Evolutionary conservation across 1,284 basidiomycete genomes (phyloP), one percentile per base, ranked within the genome.

Genomic region (Papiliotrema fonsecae): DNA sequence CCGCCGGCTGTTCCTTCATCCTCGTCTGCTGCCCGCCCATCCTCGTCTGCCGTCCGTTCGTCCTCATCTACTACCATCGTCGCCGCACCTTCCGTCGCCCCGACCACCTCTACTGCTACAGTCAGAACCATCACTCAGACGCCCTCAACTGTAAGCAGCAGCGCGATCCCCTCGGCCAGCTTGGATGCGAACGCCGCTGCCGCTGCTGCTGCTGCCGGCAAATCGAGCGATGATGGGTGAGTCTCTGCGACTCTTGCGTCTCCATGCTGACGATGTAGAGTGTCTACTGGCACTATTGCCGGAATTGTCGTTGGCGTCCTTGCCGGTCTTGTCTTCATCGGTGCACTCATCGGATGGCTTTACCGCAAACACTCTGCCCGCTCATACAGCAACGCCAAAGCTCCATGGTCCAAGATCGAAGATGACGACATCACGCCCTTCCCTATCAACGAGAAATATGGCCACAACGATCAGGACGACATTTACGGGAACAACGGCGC

Each of bases 401-500:
- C 54, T 11, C 56, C 63, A 9, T 71, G 69, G 69, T 39, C 57
- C 32, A 61, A 64, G 53, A 61, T 71, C 39, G 46, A 56, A 38
- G 61, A 64, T 46, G 65, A 70, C 47, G 64, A 71, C 49, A 51
- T 71, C 38, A 67, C 65, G 11, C 69, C 69, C 4, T 71, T 59
- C 59, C 61, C 57, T 2, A 38, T 47, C 36, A 44, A 54, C 35
- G 58, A 65, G 47, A 60, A 64, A 50, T 50, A 38, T 18, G 42
- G 41, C 22, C 36, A 50, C 36, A 42, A 51, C 34, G 58, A 57
- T 27, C 18, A 21, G 6, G 34, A 47, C 41, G 64, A 68, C 42
- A 52, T 63, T 30, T 64, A 65, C 43, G 61, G 62, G n/a, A 38
- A 31, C 13, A 48, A 51, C 25, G 43, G 51, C n/a, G 60, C 57